Percentiles rank a stretch among this genome's conserved stretches.
These are phyloP conservation scores for Melocanna baccifera DNA, from an alignment of 176 grass and related monocot species.

Conservation along the genomic window DNA sequence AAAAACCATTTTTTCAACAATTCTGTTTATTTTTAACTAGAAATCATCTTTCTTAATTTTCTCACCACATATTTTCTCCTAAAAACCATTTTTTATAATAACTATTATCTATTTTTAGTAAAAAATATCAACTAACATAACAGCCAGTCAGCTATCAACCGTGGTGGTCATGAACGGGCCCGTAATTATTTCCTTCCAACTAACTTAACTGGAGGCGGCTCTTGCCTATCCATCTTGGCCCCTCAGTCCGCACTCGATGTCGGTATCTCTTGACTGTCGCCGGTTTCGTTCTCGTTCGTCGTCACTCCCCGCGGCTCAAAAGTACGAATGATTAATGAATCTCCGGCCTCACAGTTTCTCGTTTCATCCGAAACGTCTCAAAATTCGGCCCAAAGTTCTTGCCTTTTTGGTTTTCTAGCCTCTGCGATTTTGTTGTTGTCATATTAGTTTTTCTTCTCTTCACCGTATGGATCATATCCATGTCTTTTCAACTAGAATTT, in stretches of 20 bases:
- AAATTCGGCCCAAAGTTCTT: neutral
- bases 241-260: conserved; percentile 13
- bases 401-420: neutral
- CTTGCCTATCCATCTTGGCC: neutral
- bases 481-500: neutral
- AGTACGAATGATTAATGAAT: neutral
- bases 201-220: conserved; percentile 29
- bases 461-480: neutral
- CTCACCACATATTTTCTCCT: too few relatives aligned
- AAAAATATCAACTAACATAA: too few relatives aligned
- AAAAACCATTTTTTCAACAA: too few relatives aligned
- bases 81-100: too few relatives aligned
- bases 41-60: too few relatives aligned
- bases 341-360: neutral
- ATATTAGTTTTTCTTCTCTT: neutral
- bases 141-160: too few relatives aligned
- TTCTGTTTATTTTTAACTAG: too few relatives aligned
- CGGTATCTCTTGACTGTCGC: conserved; percentile 20
- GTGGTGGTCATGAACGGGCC: too few relatives aligned
- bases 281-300: conserved; percentile 6
- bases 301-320: conserved; percentile 18
- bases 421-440: neutral
- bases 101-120: too few relatives aligned
- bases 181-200: conserved; percentile 16
- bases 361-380: neutral